phyloP scores from a whole-genome alignment of 2,329 filamentous ascomycete species.

The Cytospora paraplurivora region DNA sequence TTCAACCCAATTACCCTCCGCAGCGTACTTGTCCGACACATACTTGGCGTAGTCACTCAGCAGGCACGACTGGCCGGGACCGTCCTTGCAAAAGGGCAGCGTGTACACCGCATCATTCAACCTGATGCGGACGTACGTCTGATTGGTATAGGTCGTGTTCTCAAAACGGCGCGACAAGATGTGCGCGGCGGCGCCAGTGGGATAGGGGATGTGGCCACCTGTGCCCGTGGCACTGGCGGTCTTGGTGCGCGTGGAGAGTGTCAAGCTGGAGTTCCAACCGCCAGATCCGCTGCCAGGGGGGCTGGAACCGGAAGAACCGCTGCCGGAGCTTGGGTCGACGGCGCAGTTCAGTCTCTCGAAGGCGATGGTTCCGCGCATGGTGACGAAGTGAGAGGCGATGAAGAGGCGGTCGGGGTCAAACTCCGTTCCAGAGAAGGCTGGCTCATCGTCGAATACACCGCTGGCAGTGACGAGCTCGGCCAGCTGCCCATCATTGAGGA shows the following conservation, averaged over 20 bases:
- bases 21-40: conserved; percentile 47
- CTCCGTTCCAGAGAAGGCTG: conserved; percentile 48
- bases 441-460: conserved; percentile 62
- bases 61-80: conserved; percentile 57
- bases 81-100: conserved; percentile 55
- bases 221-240: conserved; percentile 23
- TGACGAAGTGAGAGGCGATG: conserved; percentile 56
- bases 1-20: conserved; percentile 52
- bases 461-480: conserved; percentile 61
- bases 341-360: conserved; percentile 64
- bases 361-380: conserved; percentile 66
- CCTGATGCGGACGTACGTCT: conserved; percentile 56
- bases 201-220: background rate
- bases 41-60: conserved; percentile 49
- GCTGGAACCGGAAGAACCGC: conserved; percentile 14
- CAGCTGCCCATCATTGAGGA: conserved; percentile 68
- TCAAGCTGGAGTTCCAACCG: conserved; percentile 12
- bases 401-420: conserved; percentile 54
- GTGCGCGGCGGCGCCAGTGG: conserved; percentile 14
- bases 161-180: background rate
- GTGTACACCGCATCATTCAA: conserved; percentile 67
- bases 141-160: conserved; percentile 33
- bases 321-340: conserved; percentile 19
- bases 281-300: background rate
- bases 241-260: conserved; percentile 17